These are phyloP conservation scores for Magnolia officinalis DNA, from an alignment of 164 flowering plant species.

Conservation along the genomic window DNA sequence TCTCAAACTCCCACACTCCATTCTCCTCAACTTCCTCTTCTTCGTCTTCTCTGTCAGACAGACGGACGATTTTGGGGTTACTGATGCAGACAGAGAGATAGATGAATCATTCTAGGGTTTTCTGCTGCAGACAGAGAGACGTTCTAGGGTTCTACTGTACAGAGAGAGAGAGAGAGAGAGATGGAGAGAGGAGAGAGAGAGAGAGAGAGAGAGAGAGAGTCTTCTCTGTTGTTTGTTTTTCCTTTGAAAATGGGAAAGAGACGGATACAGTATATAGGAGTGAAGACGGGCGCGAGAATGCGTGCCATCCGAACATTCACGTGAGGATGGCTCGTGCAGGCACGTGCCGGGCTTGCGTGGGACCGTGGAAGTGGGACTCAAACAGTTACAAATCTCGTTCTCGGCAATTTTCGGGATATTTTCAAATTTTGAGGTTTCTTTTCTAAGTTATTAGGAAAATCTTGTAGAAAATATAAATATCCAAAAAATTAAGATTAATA, in stretches of 20 bases:
- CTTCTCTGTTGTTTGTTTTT: background rate
- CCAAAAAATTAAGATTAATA: too few relatives aligned
- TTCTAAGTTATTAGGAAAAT: too few relatives aligned
- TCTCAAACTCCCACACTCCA: background rate
- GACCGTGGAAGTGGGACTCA: background rate
- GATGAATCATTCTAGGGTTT: background rate
- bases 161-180: slow-evolving; percentile 4
- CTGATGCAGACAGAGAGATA: too few relatives aligned
- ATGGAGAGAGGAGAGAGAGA: too few relatives aligned
- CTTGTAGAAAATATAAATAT: too few relatives aligned
- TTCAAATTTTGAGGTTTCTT: too few relatives aligned
- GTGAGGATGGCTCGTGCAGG: background rate
- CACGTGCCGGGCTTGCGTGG: background rate
- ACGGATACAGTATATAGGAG: background rate
- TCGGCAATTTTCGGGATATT: too few relatives aligned
- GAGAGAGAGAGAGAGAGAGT: background rate
- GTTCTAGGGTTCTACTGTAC: background rate
- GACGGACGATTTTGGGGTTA: background rate
- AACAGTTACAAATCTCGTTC: too few relatives aligned
- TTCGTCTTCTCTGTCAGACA: background rate
- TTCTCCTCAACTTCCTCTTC: background rate
- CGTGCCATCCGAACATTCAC: slow-evolving; percentile 12
- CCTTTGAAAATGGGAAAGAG: background rate
- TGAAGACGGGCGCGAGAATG: background rate
- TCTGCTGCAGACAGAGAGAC: too few relatives aligned